phyloP scores from a whole-genome alignment of 805 yeast genomes.

The Candida easanensis region DNA sequence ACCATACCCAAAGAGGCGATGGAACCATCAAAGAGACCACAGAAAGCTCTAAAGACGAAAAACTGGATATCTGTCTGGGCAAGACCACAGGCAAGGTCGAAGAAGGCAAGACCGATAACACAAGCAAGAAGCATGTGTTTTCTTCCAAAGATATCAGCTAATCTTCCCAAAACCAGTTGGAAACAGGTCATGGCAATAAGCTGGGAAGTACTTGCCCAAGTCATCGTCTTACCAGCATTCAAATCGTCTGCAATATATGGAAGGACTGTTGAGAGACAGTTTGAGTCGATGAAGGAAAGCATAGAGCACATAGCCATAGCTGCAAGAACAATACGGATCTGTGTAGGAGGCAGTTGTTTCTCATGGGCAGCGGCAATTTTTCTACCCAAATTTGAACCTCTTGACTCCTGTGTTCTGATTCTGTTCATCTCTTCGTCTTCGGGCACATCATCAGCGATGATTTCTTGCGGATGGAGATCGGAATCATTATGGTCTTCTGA shows the following conservation, averaged over 20 bases:
- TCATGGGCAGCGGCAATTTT: slow-evolving; percentile 22
- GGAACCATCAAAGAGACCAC: slow-evolving; percentile 60
- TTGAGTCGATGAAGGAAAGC: slow-evolving; percentile 21
- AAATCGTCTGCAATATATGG: slow-evolving; percentile 47
- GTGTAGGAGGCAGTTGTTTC: slow-evolving; percentile 8
- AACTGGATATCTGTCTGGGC: slow-evolving; percentile 48
- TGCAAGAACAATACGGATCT: slow-evolving; percentile 13
- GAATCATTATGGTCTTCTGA: too few relatives aligned
- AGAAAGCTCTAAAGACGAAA: slow-evolving; percentile 50
- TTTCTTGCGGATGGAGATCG: too few relatives aligned
- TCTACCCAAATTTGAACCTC: slow-evolving; percentile 12
- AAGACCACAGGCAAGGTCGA: slow-evolving; percentile 51
- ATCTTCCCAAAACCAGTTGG: slow-evolving; percentile 52
- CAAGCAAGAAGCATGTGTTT: slow-evolving; percentile 42
- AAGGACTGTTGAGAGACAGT: slow-evolving; percentile 20
- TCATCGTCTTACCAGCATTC: slow-evolving; percentile 45
- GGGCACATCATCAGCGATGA: not conserved
- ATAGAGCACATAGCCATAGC: slow-evolving; percentile 20
- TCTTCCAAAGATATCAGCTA: slow-evolving; percentile 57
- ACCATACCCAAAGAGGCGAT: slow-evolving; percentile 50
- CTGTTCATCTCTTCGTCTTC: slow-evolving; percentile 12
- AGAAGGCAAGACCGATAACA: slow-evolving; percentile 37
- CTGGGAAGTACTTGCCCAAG: slow-evolving; percentile 60
- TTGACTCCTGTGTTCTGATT: slow-evolving; percentile 2
- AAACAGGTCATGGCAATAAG: slow-evolving; percentile 52